Evolutionary conservation across 176 grass and related monocot genomes (phyloP).

Genomic region (Lolium rigidum): DNA sequence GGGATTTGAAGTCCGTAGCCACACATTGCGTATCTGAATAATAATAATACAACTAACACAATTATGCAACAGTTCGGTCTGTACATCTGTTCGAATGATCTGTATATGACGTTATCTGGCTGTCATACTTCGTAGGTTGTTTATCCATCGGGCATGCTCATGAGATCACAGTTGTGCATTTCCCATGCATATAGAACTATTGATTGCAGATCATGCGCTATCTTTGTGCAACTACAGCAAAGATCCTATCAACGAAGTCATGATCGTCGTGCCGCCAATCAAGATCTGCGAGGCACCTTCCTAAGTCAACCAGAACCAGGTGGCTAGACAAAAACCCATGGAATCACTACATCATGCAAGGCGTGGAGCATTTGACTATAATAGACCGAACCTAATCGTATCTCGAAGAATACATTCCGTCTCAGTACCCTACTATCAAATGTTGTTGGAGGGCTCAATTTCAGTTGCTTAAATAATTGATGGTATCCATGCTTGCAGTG

Average conservation of each 20-base stretch:
- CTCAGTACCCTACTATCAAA: neutral
- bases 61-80: neutral
- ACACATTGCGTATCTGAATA: no score
- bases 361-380: conserved; percentile 8
- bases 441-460: neutral
- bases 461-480: neutral
- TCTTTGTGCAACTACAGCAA: neutral
- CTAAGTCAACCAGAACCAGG: conserved; percentile 2
- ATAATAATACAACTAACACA: neutral
- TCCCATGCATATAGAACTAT: neutral
- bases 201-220: neutral
- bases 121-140: neutral
- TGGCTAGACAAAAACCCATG: neutral
- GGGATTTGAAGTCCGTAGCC: neutral
- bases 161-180: neutral
- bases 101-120: neutral
- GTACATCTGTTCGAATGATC: neutral
- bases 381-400: neutral
- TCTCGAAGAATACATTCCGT: neutral
- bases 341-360: neutral
- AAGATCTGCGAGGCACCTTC: neutral
- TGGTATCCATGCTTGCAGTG: neutral
- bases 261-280: neutral
- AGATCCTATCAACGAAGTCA: neutral
- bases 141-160: neutral